These are phyloP conservation scores for Penicillium sp. DNA, from an alignment of 2,329 filamentous ascomycete species.

Conservation along the genomic window DNA sequence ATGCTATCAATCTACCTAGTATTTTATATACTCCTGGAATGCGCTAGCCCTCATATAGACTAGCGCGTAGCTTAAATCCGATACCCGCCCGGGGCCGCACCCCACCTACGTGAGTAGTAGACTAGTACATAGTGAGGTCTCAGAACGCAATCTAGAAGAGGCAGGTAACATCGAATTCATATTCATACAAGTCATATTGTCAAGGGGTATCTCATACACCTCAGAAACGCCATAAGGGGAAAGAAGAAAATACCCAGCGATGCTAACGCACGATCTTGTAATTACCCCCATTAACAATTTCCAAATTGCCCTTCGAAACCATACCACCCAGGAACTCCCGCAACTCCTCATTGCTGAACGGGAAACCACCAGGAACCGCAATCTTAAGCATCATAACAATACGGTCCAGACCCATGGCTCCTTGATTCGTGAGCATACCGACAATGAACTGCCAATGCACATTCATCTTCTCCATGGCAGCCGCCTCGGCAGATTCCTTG, in stretches of 20 bases:
- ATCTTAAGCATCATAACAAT: constrained; percentile 96
- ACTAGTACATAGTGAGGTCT: too few species aligned
- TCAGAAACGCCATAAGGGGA: constrained; percentile 13
- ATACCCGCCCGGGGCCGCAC: too few species aligned
- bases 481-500: constrained; percentile 49
- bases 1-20: too few species aligned
- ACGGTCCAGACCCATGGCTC: constrained; percentile 72
- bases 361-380: constrained; percentile 80
- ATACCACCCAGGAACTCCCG: constrained; percentile 74
- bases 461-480: constrained; percentile 64
- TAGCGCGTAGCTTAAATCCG: too few species aligned
- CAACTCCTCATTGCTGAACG: constrained; percentile 85
- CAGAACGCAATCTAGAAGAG: background rate
- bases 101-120: too few species aligned
- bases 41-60: too few species aligned
- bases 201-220: constrained; percentile 2
- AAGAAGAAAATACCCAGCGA: background rate
- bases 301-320: constrained; percentile 67
- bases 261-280: constrained; percentile 52
- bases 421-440: constrained; percentile 91
- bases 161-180: background rate
- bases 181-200: constrained; percentile 6
- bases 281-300: constrained; percentile 62
- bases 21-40: too few species aligned
- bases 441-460: constrained; percentile 91